phyloP scores from a whole-genome alignment of 768 basidiomycete species.

The Trametes cubensis region DNA sequence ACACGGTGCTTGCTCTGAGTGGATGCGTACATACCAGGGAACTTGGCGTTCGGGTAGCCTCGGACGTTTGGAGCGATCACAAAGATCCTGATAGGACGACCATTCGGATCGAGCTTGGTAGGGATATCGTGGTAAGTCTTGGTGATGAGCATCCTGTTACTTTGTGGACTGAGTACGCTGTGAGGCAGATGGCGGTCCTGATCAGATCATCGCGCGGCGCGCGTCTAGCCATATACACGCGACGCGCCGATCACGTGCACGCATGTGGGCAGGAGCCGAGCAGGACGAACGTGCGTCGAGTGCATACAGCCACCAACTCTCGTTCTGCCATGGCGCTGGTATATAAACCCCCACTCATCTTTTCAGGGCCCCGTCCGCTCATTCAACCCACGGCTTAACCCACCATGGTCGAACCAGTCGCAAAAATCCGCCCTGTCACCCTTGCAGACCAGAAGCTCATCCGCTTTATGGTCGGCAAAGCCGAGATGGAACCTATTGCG shows the following conservation, averaged over 20 bases:
- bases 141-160: conserved; percentile 72
- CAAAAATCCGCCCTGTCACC: conserved; percentile 54
- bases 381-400: neutral
- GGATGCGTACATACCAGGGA: conserved; percentile 60
- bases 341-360: conserved; percentile 1
- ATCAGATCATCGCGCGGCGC: neutral
- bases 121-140: conserved; percentile 79
- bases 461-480: conserved; percentile 66
- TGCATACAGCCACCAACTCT: neutral
- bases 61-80: conserved; percentile 79
- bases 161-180: neutral
- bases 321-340: conserved; percentile 13
- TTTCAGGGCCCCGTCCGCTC: neutral
- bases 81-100: conserved; percentile 76
- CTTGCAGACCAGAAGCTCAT: conserved; percentile 58
- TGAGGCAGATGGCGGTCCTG: neutral
- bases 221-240: conserved; percentile 1
- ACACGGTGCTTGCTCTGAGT: conserved; percentile 58
- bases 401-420: conserved; percentile 30
- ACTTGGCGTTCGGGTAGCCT: conserved; percentile 87
- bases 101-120: conserved; percentile 60
- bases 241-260: conserved; percentile 21
- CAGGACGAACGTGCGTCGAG: conserved; percentile 30
- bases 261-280: neutral
- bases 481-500: conserved; percentile 67